Evolutionary conservation across 108 stramenopile genomes (phyloP).

Genomic region (Schizochytrium sp.): DNA sequence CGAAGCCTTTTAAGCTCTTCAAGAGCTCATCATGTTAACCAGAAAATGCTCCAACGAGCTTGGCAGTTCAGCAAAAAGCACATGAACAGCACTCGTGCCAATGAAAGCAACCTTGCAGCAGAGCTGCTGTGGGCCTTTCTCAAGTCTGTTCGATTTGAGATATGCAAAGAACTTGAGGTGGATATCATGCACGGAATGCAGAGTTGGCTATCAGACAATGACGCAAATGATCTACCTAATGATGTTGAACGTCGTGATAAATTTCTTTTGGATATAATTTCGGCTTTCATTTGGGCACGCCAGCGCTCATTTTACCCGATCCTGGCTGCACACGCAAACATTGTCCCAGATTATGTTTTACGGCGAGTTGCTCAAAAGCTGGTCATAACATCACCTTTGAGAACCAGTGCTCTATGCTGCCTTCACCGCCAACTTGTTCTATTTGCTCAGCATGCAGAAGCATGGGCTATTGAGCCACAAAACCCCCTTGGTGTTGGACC

Average conservation of each 20-base stretch:
- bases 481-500: neutral
- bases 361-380: neutral
- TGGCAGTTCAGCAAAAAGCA: neutral
- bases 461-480: neutral
- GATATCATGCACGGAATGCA: too few relatives aligned
- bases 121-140: too few relatives aligned
- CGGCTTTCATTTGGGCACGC: neutral
- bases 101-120: too few relatives aligned
- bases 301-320: neutral
- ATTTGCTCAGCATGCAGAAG: neutral
- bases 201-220: neutral
- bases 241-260: neutral
- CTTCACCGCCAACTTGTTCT: neutral
- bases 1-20: neutral
- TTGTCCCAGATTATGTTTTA: neutral
- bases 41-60: neutral
- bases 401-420: constrained; percentile 2
- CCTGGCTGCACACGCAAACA: neutral
- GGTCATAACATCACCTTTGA: neutral
- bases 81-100: too few relatives aligned
- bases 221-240: neutral
- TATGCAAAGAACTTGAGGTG: too few relatives aligned
- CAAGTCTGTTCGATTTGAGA: too few relatives aligned
- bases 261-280: neutral
- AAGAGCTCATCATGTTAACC: neutral